These are phyloP conservation scores for Ottelia alismoides DNA, from an alignment of 106 monocot species.

Conservation along the genomic window DNA sequence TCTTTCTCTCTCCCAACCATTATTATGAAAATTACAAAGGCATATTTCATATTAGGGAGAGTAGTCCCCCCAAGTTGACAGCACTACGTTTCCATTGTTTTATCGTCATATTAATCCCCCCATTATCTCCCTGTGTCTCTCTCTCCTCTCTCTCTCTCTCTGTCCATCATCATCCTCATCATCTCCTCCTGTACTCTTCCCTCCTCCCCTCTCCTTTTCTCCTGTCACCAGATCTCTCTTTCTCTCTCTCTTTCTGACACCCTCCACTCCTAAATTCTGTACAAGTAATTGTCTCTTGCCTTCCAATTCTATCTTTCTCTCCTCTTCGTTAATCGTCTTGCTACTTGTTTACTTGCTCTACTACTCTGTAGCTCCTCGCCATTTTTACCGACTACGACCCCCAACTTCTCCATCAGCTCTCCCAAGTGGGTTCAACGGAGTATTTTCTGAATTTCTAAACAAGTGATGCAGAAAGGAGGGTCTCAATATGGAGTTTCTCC, in stretches of 20 bases:
- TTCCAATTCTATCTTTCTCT: neutral
- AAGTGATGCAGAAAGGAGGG: conserved; percentile 6
- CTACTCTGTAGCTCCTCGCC: too few species aligned
- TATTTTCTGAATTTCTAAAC: neutral
- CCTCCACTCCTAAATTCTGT: neutral
- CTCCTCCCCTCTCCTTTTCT: neutral
- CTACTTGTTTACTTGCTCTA: neutral
- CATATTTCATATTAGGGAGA: too few species aligned
- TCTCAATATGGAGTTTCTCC: conserved; percentile 6
- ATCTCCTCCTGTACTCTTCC: neutral
- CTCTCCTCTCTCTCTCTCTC: conserved; percentile 3
- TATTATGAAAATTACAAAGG: too few species aligned
- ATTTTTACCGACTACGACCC: too few species aligned
- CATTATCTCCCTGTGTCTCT: too few species aligned
- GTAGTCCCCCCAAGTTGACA: too few species aligned
- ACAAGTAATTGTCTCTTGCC: too few species aligned
- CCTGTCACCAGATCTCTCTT: neutral
- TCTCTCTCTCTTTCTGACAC: neutral
- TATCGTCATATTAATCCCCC: too few species aligned
- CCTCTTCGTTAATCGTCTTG: neutral
- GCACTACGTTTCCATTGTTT: too few species aligned
- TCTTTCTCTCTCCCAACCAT: too few species aligned
- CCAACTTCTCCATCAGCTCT: too few species aligned
- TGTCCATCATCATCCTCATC: neutral
- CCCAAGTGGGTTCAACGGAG: neutral